Evolutionary conservation across 2,329 filamentous ascomycete genomes (phyloP).

Genomic region (Grosmannia serpens): DNA sequence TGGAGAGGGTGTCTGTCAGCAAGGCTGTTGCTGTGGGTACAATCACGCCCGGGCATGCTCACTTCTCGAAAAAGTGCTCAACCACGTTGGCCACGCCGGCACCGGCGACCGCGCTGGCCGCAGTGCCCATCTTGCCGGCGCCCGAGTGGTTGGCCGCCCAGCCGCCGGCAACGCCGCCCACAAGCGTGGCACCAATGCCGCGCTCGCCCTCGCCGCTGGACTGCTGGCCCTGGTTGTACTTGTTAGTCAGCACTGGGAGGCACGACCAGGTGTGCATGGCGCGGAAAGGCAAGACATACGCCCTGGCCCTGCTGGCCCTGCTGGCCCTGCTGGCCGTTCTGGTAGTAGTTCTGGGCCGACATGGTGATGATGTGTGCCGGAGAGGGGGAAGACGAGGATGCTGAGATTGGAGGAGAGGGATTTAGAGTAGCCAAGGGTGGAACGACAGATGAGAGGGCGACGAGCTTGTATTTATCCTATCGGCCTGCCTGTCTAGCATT

Average conservation of each 20-base stretch:
- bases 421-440: not conserved
- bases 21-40: not conserved
- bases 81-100: conserved; percentile 43
- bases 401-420: not conserved
- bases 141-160: conserved; percentile 43
- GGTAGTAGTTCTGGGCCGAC: conserved; percentile 15
- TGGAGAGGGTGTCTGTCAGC: not conserved
- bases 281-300: not conserved
- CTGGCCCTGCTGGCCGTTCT: conserved; percentile 8
- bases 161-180: conserved; percentile 42
- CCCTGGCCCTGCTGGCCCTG: conserved; percentile 9
- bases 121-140: conserved; percentile 36
- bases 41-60: too few species aligned
- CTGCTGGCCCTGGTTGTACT: conserved; percentile 5
- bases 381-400: not conserved
- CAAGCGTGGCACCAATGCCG: conserved; percentile 41
- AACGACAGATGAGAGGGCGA: not conserved
- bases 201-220: conserved; percentile 31
- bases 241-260: not conserved
- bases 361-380: conserved; percentile 6
- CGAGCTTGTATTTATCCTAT: not conserved
- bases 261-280: too few species aligned
- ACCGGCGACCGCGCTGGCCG: conserved; percentile 38
- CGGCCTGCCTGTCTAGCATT: not conserved
- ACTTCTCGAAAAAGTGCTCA: conserved; percentile 23